phyloP scores from a whole-genome alignment of 805 yeast species.

The Candida palmyrensis region DNA sequence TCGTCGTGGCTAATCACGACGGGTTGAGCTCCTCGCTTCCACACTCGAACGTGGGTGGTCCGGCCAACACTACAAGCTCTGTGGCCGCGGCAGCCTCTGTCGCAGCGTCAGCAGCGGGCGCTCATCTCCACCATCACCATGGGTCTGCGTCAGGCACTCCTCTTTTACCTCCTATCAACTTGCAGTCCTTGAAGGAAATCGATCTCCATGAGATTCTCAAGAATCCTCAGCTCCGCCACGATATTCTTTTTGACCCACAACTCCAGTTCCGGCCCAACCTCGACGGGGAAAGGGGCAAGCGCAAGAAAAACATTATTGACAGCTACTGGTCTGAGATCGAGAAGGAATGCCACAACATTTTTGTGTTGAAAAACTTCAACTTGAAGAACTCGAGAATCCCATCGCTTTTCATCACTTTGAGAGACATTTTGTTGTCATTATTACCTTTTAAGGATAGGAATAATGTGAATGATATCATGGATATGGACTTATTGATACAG shows the following conservation, averaged over 20 bases:
- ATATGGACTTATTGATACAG: conserved; percentile 69
- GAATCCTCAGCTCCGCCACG: conserved; percentile 91
- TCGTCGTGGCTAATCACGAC: too few relatives aligned
- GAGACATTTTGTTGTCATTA: conserved; percentile 68
- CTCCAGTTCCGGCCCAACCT: conserved; percentile 86
- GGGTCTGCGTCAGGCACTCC: conserved; percentile 22
- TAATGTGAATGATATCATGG: conserved; percentile 66
- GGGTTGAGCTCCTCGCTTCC: too few relatives aligned
- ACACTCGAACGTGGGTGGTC: not conserved
- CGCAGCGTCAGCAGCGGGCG: conserved; percentile 2
- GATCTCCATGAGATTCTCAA: conserved; percentile 84
- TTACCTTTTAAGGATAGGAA: conserved; percentile 73
- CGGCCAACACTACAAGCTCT: conserved; percentile 2
- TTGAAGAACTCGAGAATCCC: conserved; percentile 48
- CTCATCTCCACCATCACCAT: conserved; percentile 8
- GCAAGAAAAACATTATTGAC: conserved; percentile 71
- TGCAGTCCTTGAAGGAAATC: conserved; percentile 77
- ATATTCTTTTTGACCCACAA: conserved; percentile 86
- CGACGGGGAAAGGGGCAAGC: conserved; percentile 84
- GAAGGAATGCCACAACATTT: conserved; percentile 53
- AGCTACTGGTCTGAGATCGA: conserved; percentile 79
- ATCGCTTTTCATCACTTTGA: conserved; percentile 67
- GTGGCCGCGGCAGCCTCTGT: conserved; percentile 6
- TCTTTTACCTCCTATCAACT: conserved; percentile 75
- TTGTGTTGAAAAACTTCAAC: conserved; percentile 10